A percentile compares a stretch with the other conserved stretches of the same genome.
Evolutionary conservation across 164 flowering plant species (phyloP).

Genomic region (Annona cherimola): DNA sequence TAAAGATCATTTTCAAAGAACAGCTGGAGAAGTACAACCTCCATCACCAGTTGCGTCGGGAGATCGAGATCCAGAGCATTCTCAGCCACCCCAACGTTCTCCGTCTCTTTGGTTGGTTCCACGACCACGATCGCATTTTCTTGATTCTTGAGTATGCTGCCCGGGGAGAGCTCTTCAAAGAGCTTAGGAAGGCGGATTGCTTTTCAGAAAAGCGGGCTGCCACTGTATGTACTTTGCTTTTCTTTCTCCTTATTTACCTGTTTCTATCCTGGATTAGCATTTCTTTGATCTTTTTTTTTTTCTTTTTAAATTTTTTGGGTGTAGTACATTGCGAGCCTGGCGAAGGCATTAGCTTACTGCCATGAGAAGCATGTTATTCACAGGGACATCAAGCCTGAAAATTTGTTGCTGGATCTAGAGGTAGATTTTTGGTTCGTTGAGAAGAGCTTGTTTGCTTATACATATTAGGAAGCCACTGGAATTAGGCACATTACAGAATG

Average conservation of each 20-base stretch:
- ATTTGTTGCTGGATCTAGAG: slow-evolving; percentile 88
- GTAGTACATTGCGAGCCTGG: slow-evolving; percentile 83
- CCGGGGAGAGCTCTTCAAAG: slow-evolving; percentile 72
- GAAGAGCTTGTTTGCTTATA: too few species aligned
- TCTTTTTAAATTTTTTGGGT: slow-evolving; percentile 3
- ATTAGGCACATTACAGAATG: too few species aligned
- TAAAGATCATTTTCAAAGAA: slow-evolving; percentile 78
- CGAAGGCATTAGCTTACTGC: slow-evolving; percentile 81
- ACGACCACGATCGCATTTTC: slow-evolving; percentile 67
- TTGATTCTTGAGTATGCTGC: slow-evolving; percentile 88
- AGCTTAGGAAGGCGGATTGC: slow-evolving; percentile 43
- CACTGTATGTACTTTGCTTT: slow-evolving; percentile 32
- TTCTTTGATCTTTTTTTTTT: background rate
- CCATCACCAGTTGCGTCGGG: slow-evolving; percentile 72
- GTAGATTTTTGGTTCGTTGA: slow-evolving; percentile 23
- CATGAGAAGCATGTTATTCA: slow-evolving; percentile 94
- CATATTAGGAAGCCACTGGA: too few species aligned
- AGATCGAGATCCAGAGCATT: slow-evolving; percentile 76
- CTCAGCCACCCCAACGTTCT: slow-evolving; percentile 81
- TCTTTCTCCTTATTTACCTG: background rate
- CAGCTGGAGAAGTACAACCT: slow-evolving; percentile 70
- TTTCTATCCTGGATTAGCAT: background rate
- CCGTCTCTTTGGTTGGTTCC: slow-evolving; percentile 85
- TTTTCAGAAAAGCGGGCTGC: slow-evolving; percentile 74
- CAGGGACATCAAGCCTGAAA: slow-evolving; percentile 96